phyloP scores from a whole-genome alignment of 192 early-diverging fungal genomes.

The Cladochytrium replicatum region DNA sequence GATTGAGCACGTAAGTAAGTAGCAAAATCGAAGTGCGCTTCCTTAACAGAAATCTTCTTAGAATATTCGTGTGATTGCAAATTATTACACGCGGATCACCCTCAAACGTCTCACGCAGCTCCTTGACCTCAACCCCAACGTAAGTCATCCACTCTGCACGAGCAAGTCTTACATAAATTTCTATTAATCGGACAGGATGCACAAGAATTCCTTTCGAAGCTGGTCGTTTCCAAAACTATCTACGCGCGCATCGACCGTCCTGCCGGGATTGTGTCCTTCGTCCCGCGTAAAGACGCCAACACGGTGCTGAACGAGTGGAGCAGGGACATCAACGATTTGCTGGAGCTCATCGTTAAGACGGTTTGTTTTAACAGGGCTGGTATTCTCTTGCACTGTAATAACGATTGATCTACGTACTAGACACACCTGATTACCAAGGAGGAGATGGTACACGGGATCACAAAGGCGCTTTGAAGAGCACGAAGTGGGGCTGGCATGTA shows the following conservation, averaged over 20 bases:
- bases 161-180: too few species aligned
- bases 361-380: too few species aligned
- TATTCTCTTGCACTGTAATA: too few species aligned
- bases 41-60: conserved; percentile 2
- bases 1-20: conserved; percentile 75
- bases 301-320: conserved; percentile 91
- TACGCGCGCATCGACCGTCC: conserved; percentile 93
- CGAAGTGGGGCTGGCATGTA: too few species aligned
- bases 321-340: conserved; percentile 72
- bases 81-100: conserved; percentile 87
- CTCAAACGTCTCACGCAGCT: conserved; percentile 79
- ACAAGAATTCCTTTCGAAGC: conserved; percentile 84
- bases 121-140: conserved; percentile 68
- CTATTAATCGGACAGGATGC: conserved; percentile 58
- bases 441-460: too few species aligned
- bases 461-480: too few species aligned
- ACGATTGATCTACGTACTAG: too few species aligned
- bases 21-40: too few species aligned
- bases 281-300: conserved; percentile 72
- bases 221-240: conserved; percentile 91
- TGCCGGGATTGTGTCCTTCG: conserved; percentile 81
- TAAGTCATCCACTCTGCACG: too few species aligned
- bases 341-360: conserved; percentile 91
- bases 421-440: conserved; percentile 47
- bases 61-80: conserved; percentile 94